Base-by-base conservation (phyloP, 1,284 basidiomycete genomes). In the Microbotryum intermedium region DNA sequence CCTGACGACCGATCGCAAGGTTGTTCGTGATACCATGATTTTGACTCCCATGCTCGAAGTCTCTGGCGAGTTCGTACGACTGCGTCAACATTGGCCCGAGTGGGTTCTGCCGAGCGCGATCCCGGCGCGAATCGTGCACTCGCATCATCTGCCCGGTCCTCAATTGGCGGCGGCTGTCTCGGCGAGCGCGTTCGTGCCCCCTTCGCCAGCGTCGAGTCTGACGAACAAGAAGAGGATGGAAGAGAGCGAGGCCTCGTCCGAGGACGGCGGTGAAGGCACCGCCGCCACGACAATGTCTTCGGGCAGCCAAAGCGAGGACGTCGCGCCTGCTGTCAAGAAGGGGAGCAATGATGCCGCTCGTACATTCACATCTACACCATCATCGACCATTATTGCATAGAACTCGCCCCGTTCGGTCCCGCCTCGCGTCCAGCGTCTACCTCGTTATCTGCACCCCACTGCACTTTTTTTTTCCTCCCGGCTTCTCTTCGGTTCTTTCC, bases 41-140 rank as follows among this genome's bases (percentile, higher is more conserved):
- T 76, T 85, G 23, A 90, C 88, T 18, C 77, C 77, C 16, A 71
- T 86, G 23, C 83, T 89, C 53, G 86, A 94, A 74, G 82, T 91
- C n/a, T 77, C 77, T n/a, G 80, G 77, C 18, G 78, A 57, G 25
- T 57, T 58, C 56, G 66, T 68, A 26, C 66, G 66, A n/a, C 54
- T 67, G 23, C 52, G 60, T 2, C 53, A 61, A 39, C 52, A 55
- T n/a, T 68, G 64, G 64, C 59, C 64, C 28, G 57, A 68, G n/a
- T 68, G 66, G 66, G 56, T 61, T 47, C 44, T 68, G 20, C 66
- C 64, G 11, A 61, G 58, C 25, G 66, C 66, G n/a, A 44, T 34
- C 3, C 47, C 53, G 6, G 49, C 53, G 34, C 44, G 50, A 44
- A 18, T 39, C 6, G 34, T 16, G 34, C 10, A 39, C 34, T 39